These are phyloP conservation scores for Magnusiomyces magnusii DNA, from an alignment of 1,139 yeast genomes.

Conservation along the genomic window DNA sequence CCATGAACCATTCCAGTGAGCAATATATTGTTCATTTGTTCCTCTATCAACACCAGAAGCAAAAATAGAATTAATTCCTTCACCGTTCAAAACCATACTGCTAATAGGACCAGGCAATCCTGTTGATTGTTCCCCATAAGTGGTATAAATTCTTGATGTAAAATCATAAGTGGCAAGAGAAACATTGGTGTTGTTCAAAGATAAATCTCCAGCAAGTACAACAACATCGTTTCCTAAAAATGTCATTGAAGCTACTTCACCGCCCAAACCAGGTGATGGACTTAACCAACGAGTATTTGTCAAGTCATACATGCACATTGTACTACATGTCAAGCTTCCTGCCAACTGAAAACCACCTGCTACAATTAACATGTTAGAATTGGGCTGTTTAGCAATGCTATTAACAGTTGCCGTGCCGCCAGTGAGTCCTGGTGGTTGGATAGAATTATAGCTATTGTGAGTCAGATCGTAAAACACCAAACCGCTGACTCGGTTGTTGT, in stretches of 20 bases:
- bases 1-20: conserved; percentile 31
- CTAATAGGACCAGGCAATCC: conserved; percentile 39
- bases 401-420: conserved; percentile 40
- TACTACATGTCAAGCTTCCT: conserved; percentile 52
- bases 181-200: conserved; percentile 35
- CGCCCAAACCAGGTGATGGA: conserved; percentile 42
- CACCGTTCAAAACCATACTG: conserved; percentile 45
- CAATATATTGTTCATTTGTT: background rate
- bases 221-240: conserved; percentile 46
- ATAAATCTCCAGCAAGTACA: conserved; percentile 57
- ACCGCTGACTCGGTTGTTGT: conserved; percentile 33
- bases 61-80: conserved; percentile 44
- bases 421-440: conserved; percentile 41
- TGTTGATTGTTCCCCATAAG: conserved; percentile 20
- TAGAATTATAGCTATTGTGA: conserved; percentile 35
- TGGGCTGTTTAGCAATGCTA: conserved; percentile 47
- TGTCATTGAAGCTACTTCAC: conserved; percentile 48
- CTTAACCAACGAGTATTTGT: conserved; percentile 49
- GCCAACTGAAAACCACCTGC: conserved; percentile 70
- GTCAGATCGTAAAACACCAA: conserved; percentile 46
- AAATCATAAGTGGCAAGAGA: conserved; percentile 50
- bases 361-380: conserved; percentile 48
- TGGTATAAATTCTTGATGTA: conserved; percentile 27
- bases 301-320: conserved; percentile 62
- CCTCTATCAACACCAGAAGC: conserved; percentile 47